Conservation (phyloP, 495 filamentous ascomycete species). For the Annulohypoxylon stygium region DNA sequence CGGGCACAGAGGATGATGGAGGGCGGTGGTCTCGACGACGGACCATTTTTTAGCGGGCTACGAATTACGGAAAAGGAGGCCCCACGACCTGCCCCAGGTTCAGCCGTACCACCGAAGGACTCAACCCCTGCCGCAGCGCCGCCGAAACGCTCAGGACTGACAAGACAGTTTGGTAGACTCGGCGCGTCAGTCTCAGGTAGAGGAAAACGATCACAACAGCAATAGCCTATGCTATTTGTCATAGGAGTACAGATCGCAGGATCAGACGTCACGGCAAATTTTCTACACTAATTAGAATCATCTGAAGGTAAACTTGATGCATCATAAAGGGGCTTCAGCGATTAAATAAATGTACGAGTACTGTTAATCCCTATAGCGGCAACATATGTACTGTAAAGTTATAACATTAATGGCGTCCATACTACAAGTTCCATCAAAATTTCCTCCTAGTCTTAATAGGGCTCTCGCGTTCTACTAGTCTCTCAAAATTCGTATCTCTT, state of each 20-base stretch:
- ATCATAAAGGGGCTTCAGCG: conserved; percentile 10
- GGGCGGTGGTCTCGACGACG: conserved; percentile 57
- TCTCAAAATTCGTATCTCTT: conserved; percentile 79
- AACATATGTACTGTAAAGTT: conserved; percentile 40
- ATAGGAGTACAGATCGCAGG: background rate
- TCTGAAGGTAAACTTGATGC: background rate
- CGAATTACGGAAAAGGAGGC: conserved; percentile 60
- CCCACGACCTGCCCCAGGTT: conserved; percentile 48
- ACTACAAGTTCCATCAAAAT: conserved; percentile 18
- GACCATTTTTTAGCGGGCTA: conserved; percentile 54
- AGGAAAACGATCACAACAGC: conserved; percentile 60
- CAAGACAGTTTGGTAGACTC: conserved; percentile 76
- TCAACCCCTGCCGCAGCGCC: conserved; percentile 49
- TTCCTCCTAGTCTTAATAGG: conserved; percentile 56
- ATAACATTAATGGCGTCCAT: conserved; percentile 38
- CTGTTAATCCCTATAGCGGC: conserved; percentile 29
- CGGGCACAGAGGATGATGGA: conserved; percentile 58
- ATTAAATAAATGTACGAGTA: conserved; percentile 26
- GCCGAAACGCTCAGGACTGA: conserved; percentile 72
- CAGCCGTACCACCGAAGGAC: conserved; percentile 60
- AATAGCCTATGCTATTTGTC: conserved; percentile 21
- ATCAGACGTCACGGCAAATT: background rate
- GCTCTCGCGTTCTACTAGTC: conserved; percentile 65
- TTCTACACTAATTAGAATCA: background rate
- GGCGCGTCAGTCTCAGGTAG: conserved; percentile 74